Conservation (phyloP, 2,329 filamentous ascomycete genomes). For the Monosporascus sp. region DNA sequence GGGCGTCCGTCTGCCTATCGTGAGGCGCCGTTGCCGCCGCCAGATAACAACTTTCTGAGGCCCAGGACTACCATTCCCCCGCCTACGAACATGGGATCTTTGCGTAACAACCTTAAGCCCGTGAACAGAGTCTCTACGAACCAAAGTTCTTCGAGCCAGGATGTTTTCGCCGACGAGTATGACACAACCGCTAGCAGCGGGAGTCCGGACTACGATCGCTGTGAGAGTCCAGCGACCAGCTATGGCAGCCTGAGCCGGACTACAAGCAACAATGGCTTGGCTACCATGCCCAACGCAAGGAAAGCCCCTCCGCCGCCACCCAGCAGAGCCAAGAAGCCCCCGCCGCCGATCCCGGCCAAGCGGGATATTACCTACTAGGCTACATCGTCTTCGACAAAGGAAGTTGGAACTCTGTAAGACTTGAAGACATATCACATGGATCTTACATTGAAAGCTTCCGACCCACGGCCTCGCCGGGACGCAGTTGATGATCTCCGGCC, state of each 20-base stretch:
- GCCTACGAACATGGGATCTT: slow-evolving; percentile 26
- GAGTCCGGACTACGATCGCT: slow-evolving; percentile 46
- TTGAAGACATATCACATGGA: too few species aligned
- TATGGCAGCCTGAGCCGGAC: slow-evolving; percentile 48
- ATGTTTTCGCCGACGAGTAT: slow-evolving; percentile 45
- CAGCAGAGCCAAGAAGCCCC: slow-evolving; percentile 47
- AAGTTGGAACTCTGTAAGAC: too few species aligned
- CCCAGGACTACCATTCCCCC: slow-evolving; percentile 16
- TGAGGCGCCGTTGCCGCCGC: slow-evolving; percentile 21
- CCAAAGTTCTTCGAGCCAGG: slow-evolving; percentile 27
- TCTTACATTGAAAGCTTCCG: too few species aligned
- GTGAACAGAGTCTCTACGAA: slow-evolving; percentile 39
- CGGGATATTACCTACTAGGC: slow-evolving; percentile 20
- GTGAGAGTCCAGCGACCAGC: slow-evolving; percentile 51
- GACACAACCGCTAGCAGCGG: slow-evolving; percentile 45
- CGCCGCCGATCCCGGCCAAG: slow-evolving; percentile 44
- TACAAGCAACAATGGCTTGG: slow-evolving; percentile 30
- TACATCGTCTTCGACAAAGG: too few species aligned
- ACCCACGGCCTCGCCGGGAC: too few species aligned
- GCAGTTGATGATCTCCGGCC: too few species aligned
- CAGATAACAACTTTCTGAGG: slow-evolving; percentile 16
- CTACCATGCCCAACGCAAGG: slow-evolving; percentile 19
- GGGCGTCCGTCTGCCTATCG: slow-evolving; percentile 19
- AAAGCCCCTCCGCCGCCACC: slow-evolving; percentile 42
- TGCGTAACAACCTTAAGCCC: slow-evolving; percentile 40